A percentile compares a stretch with the other conserved stretches of the same genome.
phyloP scores from a whole-genome alignment of 2,329 filamentous ascomycete genomes.

The Talaromyces sp. region DNA sequence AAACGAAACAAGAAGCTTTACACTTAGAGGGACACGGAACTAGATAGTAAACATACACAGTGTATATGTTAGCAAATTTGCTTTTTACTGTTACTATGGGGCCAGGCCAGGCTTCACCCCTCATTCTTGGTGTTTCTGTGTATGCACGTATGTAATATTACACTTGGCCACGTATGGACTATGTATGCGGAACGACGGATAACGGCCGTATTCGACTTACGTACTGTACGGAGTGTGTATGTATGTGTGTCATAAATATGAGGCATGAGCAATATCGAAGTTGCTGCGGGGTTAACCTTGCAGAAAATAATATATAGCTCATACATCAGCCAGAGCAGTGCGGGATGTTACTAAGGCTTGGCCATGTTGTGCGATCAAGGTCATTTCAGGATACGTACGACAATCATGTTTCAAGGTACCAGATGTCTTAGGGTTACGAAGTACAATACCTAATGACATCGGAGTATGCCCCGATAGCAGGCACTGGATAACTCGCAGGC shows the following conservation, averaged over 20 bases:
- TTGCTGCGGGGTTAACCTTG: constrained; percentile 1
- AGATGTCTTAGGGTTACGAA: not conserved
- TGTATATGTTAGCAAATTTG: not conserved
- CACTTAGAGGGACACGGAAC: not conserved
- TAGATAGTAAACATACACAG: not conserved
- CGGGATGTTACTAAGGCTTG: not conserved
- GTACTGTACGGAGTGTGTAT: not conserved
- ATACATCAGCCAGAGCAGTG: not conserved
- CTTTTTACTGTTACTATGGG: not conserved
- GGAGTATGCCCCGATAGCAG: not conserved
- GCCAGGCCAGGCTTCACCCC: not conserved
- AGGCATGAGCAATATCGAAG: not conserved
- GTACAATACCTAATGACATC: not conserved
- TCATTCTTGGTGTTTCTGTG: not conserved
- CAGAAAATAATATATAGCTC: not conserved
- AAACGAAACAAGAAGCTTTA: not conserved
- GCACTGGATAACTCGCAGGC: not conserved
- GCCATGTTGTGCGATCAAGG: not conserved
- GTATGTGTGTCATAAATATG: not conserved
- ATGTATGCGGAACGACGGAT: constrained; percentile 7
- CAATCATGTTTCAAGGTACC: not conserved
- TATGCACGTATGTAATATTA: not conserved
- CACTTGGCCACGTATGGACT: not conserved
- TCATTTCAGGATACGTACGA: not conserved
- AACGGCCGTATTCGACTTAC: constrained; percentile 1